A percentile compares a stretch with the other conserved stretches of the same genome.
Evolutionary conservation across 768 basidiomycete genomes (phyloP).

Genomic region (Lactarius trivialis): DNA sequence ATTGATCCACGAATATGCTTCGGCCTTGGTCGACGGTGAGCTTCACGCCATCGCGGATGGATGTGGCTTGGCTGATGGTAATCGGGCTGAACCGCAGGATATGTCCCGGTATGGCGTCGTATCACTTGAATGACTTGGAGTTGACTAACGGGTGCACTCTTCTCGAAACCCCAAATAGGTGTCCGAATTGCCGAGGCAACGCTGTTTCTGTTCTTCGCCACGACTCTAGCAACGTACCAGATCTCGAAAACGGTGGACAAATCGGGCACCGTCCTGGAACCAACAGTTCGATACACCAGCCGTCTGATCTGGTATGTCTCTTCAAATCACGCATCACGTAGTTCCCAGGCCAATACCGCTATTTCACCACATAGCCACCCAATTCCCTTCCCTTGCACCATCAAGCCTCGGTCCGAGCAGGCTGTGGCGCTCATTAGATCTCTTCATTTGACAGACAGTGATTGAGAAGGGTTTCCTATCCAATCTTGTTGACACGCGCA

Average conservation of each 20-base stretch:
- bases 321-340: not conserved
- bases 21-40: conserved; percentile 30
- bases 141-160: not conserved
- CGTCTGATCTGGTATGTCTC: conserved; percentile 27
- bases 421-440: conserved; percentile 25
- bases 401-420: conserved; percentile 28
- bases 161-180: not conserved
- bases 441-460: not conserved
- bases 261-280: conserved; percentile 27
- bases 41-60: not conserved
- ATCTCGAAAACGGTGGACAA: conserved; percentile 27
- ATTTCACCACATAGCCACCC: conserved; percentile 25
- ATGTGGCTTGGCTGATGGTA: not conserved
- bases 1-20: conserved; percentile 27
- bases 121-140: not conserved
- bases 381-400: conserved; percentile 25
- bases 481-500: not conserved
- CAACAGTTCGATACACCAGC: conserved; percentile 23
- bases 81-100: not conserved
- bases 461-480: not conserved
- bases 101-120: not conserved
- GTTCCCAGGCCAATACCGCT: not conserved
- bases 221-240: conserved; percentile 30
- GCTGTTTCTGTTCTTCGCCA: conserved; percentile 28
- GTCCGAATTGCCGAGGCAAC: conserved; percentile 28